Evolutionary conservation across 2,329 filamentous ascomycete species (phyloP), one percentile per base, ranked within the genome.

Genomic region (Stachybotrys elegans): DNA sequence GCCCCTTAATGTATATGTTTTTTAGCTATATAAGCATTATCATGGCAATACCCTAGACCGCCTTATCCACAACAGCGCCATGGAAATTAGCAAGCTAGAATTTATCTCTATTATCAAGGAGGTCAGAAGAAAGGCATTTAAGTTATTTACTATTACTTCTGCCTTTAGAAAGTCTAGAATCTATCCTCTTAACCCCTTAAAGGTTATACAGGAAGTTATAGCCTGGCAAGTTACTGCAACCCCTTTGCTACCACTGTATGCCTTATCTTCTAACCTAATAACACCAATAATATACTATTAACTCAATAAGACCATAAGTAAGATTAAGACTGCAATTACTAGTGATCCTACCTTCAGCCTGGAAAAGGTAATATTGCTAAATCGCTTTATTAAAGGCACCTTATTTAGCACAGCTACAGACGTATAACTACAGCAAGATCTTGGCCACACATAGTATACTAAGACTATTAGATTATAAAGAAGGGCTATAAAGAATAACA

Each of bases 1-100:
- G 17, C 25, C 40, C 5, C 40, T 42, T 8, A 27, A 42, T 34
- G 40, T 42, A 23, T n/a, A 22, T 14, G n/a, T n/a, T n/a, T n/a
- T n/a, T n/a, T n/a, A n/a, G n/a, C n/a, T n/a, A n/a, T n/a, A n/a
- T n/a, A n/a, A n/a, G n/a, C n/a, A n/a, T n/a, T n/a, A n/a, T n/a
- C n/a, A n/a, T 47, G 25, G 25, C 25, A 29, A 9, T 9, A n/a
- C 25, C 25, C n/a, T 29, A n/a, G 25, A 29, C n/a, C 25, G 25
- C 25, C 25, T 29, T n/a, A 29, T 29, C 25, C 25, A n/a, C 9
- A 9, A 29, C n/a, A n/a, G 25, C 9, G n/a, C 9, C 25, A 29
- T n/a, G n/a, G 9, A 29, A 8, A 29, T 29, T n/a, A n/a, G 25
- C 25, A 29, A 29, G 25, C 25, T 29, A 9, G 25, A 29, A n/a